phyloP scores from a whole-genome alignment of 495 filamentous ascomycete species.

The Penicillium antarcticum region DNA sequence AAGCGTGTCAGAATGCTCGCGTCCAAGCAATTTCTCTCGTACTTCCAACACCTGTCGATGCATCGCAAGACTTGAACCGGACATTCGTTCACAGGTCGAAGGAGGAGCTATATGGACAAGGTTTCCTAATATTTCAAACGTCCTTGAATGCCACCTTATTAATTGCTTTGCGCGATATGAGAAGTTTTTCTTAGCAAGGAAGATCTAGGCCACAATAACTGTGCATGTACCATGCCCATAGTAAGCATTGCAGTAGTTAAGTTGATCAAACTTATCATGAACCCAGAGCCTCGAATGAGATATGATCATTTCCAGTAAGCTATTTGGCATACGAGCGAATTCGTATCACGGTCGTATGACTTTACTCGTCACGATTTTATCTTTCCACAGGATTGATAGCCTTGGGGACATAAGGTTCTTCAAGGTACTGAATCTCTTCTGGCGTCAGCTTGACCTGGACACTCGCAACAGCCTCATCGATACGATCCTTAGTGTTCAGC shows the following conservation, averaged over 20 bases:
- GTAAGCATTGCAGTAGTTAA: constrained; percentile 1
- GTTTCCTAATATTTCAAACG: too few relatives aligned
- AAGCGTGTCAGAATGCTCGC: constrained; percentile 39
- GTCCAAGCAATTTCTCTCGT: constrained; percentile 26
- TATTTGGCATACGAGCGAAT: constrained; percentile 3
- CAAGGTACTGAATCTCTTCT: constrained; percentile 63
- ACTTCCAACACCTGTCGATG: constrained; percentile 7
- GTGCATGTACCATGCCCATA: constrained; percentile 3
- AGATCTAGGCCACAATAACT: constrained; percentile 2
- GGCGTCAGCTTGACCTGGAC: constrained; percentile 51
- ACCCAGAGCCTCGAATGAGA: not conserved
- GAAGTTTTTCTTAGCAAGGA: not conserved
- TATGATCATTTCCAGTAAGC: constrained; percentile 6
- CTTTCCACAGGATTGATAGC: constrained; percentile 25
- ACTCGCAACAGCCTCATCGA: constrained; percentile 59
- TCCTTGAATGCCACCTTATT: too few relatives aligned
- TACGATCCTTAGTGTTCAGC: constrained; percentile 53
- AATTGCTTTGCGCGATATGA: not conserved
- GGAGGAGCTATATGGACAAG: too few relatives aligned
- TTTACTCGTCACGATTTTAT: constrained; percentile 14
- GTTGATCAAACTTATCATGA: constrained; percentile 1
- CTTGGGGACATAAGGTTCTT: constrained; percentile 65
- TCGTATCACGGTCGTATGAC: constrained; percentile 1
- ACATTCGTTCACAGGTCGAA: too few relatives aligned
- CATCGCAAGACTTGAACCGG: too few relatives aligned